Percentiles rank a stretch among this genome's conserved stretches.
Evolutionary conservation across 192 early-diverging fungal genomes (phyloP).

Genomic region (Pilaira anomala): DNA sequence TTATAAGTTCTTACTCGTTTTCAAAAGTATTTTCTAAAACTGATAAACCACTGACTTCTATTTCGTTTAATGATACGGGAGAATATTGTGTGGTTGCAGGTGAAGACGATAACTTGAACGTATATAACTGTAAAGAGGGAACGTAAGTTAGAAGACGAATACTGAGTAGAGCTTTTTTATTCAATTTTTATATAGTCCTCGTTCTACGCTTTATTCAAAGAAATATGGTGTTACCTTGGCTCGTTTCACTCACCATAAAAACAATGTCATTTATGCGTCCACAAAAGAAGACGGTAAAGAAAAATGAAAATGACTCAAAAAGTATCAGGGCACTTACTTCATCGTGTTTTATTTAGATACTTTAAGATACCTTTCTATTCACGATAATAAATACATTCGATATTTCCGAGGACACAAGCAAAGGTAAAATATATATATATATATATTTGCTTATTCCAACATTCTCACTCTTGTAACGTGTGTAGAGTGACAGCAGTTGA

Average conservation of each 20-base stretch:
- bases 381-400: constrained; percentile 90
- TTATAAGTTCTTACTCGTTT: constrained; percentile 41
- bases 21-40: constrained; percentile 80
- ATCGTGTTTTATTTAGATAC: constrained; percentile 56
- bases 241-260: constrained; percentile 79
- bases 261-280: constrained; percentile 84
- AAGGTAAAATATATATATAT: constrained; percentile 38
- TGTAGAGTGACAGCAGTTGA: constrained; percentile 67
- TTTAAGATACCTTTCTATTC: constrained; percentile 89
- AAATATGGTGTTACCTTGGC: constrained; percentile 93
- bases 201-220: constrained; percentile 81
- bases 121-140: constrained; percentile 82
- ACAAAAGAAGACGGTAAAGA: constrained; percentile 85
- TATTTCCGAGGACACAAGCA: constrained; percentile 89
- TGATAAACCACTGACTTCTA: constrained; percentile 66
- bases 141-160: constrained; percentile 57
- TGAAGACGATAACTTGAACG: constrained; percentile 80
- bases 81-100: constrained; percentile 75
- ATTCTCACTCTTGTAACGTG: not conserved
- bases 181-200: constrained; percentile 40
- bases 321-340: not conserved
- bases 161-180: not conserved
- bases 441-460: not conserved
- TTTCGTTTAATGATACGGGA: constrained; percentile 80
- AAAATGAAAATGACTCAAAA: not conserved